Evolutionary conservation across 2,329 filamentous ascomycete species (phyloP), one percentile per base, ranked within the genome.

Genomic region (Phyllosticta citriasiana): DNA sequence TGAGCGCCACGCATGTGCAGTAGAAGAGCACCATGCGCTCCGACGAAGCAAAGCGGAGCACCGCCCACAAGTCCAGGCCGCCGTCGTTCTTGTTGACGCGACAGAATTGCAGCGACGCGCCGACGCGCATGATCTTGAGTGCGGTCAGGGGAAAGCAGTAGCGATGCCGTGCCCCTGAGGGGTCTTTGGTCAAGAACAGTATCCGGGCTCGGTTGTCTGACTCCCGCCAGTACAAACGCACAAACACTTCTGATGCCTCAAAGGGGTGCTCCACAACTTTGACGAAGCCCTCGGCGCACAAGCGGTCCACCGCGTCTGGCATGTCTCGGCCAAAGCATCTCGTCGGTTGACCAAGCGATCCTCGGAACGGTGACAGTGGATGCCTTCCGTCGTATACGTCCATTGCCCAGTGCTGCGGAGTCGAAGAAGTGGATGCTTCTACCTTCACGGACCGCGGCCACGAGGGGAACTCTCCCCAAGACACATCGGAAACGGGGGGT

Each of bases 1-100:
- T 83, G 71, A 85, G 78, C 0, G 82, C 82, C 9, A 84, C 69
- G 60, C 84, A 79, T 0, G 79, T 80, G 63, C 77, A 80, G 67
- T 81, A 83, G 69, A 85, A 84, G 1, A 83, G 67, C 2, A 82
- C 79, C 78, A 85, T 79, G 55, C 76, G 79, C 82, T 85, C 83
- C 61, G 83, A 80, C 4, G 78, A 72, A 5, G 74, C 72, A 68
- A 85, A 85, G 33, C 80, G 78, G 12, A 85, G 70, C 57, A 75
- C 77, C 2, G 80, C 77, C 82, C 82, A 85, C 6, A 81, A 66
- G 22, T 78, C 71, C 47, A 79, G 73, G 27, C 74, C 71, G 12
- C 68, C 75, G 27, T 77, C 77, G 5, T 72, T 69, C 3, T 68
- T 69, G 51, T 74, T 72, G 2, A 73, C 68, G 16, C 73, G 72